Conservation (phyloP, 495 filamentous ascomycete genomes). For the Aspergillus sparsus region DNA sequence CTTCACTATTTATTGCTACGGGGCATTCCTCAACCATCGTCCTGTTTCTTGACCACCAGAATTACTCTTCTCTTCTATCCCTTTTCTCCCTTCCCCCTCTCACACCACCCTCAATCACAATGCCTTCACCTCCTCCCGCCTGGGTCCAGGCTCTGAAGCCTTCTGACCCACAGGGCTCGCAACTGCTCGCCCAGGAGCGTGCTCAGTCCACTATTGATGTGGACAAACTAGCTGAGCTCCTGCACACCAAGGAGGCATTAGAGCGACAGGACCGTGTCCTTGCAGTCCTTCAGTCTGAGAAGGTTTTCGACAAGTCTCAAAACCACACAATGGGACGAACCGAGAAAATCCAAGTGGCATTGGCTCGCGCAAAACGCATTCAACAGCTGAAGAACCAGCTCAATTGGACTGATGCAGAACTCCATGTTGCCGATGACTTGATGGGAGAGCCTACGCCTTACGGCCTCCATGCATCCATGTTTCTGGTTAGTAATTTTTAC, state of each 20-base stretch:
- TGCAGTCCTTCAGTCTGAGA: conserved; percentile 56
- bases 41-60: not conserved
- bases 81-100: conserved; percentile 15
- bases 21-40: conserved; percentile 2
- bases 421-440: conserved; percentile 57
- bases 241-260: conserved; percentile 59
- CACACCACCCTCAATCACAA: conserved; percentile 30
- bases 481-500: conserved; percentile 46
- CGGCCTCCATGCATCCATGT: conserved; percentile 67
- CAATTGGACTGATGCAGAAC: conserved; percentile 65
- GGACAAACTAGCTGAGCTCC: conserved; percentile 59
- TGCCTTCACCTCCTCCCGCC: conserved; percentile 46
- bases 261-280: conserved; percentile 56
- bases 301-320: conserved; percentile 68
- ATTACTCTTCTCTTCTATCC: conserved; percentile 11
- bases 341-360: conserved; percentile 61
- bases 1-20: conserved; percentile 5
- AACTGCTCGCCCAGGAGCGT: conserved; percentile 61
- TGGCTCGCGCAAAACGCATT: conserved; percentile 65
- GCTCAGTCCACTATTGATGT: conserved; percentile 59
- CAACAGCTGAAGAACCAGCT: conserved; percentile 61
- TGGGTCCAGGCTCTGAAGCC: conserved; percentile 69
- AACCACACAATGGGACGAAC: conserved; percentile 66
- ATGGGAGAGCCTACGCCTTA: conserved; percentile 69
- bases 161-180: conserved; percentile 58